A percentile compares a stretch with the other conserved stretches of the same genome.
Conservation (phyloP, 352 stramenopile genomes). For the Phytophthora citrophthora region DNA sequence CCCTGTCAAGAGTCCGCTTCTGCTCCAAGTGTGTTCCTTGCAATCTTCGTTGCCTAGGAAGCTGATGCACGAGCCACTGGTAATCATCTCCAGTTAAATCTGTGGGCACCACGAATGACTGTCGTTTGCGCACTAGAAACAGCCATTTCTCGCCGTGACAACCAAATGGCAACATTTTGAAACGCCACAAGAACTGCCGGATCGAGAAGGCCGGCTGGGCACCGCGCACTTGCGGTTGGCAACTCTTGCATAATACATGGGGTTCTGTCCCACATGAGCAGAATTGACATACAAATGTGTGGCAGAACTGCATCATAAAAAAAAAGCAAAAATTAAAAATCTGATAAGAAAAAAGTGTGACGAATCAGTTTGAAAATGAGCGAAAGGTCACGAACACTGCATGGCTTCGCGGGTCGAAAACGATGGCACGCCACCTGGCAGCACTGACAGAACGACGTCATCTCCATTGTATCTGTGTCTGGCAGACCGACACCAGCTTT, state of each 20-base stretch:
- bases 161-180: constrained; percentile 58
- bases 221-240: constrained; percentile 47
- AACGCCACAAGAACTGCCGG: constrained; percentile 49
- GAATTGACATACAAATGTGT: constrained; percentile 47
- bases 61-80: constrained; percentile 37
- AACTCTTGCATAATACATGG: constrained; percentile 46
- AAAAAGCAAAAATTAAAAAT: constrained; percentile 9
- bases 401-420: constrained; percentile 43
- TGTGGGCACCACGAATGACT: constrained; percentile 36
- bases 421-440: constrained; percentile 52
- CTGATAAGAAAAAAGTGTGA: constrained; percentile 5
- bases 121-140: constrained; percentile 45
- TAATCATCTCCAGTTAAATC: constrained; percentile 44
- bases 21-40: constrained; percentile 31
- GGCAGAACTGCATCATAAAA: constrained; percentile 42
- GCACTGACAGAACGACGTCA: constrained; percentile 39
- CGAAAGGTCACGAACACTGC: constrained; percentile 40
- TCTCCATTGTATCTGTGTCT: constrained; percentile 4
- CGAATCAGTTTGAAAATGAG: not conserved
- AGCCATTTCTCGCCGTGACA: constrained; percentile 60
- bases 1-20: constrained; percentile 47
- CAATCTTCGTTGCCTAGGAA: constrained; percentile 28
- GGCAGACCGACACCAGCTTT: not conserved
- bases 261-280: constrained; percentile 43
- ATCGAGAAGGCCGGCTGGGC: constrained; percentile 49